Base-by-base conservation (phyloP, 768 basidiomycete genomes). In the Kwoniella sp. region DNA sequence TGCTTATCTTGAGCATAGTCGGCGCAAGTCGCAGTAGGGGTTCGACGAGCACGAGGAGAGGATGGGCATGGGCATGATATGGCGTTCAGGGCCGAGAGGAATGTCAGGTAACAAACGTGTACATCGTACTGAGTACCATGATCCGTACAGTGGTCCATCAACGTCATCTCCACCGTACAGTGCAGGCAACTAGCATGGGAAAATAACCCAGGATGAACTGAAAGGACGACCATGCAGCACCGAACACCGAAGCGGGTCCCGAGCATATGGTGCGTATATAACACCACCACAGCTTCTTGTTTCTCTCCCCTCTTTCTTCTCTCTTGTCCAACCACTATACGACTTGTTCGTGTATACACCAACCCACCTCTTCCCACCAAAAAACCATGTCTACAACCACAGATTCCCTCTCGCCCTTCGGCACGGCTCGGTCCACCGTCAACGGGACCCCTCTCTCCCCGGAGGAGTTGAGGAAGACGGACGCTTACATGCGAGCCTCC, bases 401-500 rank as follows among this genome's bases (percentile, higher is more conserved):
- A 30, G 8, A 34, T 22, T 61, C 57, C 20, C 63, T 73, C 30
- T 52, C 69, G 8, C 67, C 71, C 5, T 78, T 68, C 48, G 77
- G 77, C 3, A 26, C 61, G 20, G 70, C 77, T 17, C 55, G 77
- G 3, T 73, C 77, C 25, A 76, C 73, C 60, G 66, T 78, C 55
- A 60, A 65, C 22, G 66, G 61, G 34, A 61, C 60, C 29, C 73
- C 74, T 45, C 59, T 78, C 48, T 63, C 67, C 56, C 41, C 58
- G 8, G 73, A 78, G 28, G 77, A 78, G 63, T 60, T 78, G 31
- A 61, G 68, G n/a, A 72, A 72, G 64, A 74, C 69, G 29, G 71
- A 75, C 58, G 68, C 66, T 29, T 78, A 70, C 64, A 74, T 78
- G 72, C 62, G 67, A 20, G 77, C 77, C 1, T 76, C 73, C 15